A percentile compares a stretch with the other conserved stretches of the same genome.
Evolutionary conservation across 129 eudicot genomes (phyloP).

Genomic region (Flaveria ramosissima): DNA sequence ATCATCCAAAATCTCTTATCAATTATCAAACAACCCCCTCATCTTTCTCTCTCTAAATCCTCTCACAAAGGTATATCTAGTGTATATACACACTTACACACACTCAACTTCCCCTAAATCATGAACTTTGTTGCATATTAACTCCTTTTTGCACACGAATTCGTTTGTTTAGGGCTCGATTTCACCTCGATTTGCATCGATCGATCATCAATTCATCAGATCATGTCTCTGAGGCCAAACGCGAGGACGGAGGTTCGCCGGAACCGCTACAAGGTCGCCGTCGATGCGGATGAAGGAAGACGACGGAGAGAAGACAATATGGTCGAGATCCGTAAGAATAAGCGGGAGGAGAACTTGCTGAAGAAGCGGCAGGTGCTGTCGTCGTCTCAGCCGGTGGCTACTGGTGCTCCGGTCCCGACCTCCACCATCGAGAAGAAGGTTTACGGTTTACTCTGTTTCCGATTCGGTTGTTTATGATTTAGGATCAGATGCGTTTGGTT

Average conservation of each 20-base stretch:
- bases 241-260: slow-evolving; percentile 77
- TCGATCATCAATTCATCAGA: not conserved
- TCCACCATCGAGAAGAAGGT: slow-evolving; percentile 63
- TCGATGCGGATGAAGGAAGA: slow-evolving; percentile 83
- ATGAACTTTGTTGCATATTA: slow-evolving; percentile 19
- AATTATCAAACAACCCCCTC: not conserved
- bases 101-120: slow-evolving; percentile 25
- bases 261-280: slow-evolving; percentile 78
- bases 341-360: slow-evolving; percentile 73
- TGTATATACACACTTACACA: not conserved
- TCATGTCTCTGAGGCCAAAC: slow-evolving; percentile 75
- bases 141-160: slow-evolving; percentile 11
- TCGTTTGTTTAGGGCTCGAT: slow-evolving; percentile 27
- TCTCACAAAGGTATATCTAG: slow-evolving; percentile 29
- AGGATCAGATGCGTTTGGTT: slow-evolving; percentile 24
- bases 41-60: slow-evolving; percentile 27
- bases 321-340: slow-evolving; percentile 96
- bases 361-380: slow-evolving; percentile 81
- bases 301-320: slow-evolving; percentile 82
- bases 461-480: slow-evolving; percentile 5
- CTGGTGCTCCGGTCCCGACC: slow-evolving; percentile 34
- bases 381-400: slow-evolving; percentile 43
- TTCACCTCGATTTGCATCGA: not conserved
- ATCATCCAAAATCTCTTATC: not conserved
- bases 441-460: slow-evolving; percentile 29